Evolutionary conservation across 1,139 yeast species (phyloP).

Genomic region (Taiozyma sp.): DNA sequence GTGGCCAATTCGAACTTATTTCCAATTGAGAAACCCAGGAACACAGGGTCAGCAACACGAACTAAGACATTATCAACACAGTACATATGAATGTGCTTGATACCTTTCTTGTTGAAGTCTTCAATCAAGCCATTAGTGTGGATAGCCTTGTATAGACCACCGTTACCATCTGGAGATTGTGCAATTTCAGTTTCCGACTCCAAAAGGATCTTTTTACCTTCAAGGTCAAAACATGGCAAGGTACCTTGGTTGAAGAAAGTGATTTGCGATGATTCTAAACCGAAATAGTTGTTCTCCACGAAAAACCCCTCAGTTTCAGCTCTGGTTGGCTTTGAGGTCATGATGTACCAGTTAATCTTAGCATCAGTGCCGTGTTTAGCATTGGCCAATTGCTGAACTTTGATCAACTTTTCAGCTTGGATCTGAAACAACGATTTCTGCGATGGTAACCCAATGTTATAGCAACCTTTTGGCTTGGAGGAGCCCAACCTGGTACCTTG

Average conservation of each 20-base stretch:
- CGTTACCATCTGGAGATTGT: constrained; percentile 97
- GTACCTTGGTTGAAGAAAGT: constrained; percentile 92
- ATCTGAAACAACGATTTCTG: constrained; percentile 81
- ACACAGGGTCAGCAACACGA: constrained; percentile 90
- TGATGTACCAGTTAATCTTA: constrained; percentile 78
- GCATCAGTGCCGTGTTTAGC: constrained; percentile 26
- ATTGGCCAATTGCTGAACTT: constrained; percentile 56
- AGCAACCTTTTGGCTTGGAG: constrained; percentile 89
- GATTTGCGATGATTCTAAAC: constrained; percentile 55
- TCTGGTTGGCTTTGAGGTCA: constrained; percentile 94
- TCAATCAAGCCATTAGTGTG: constrained; percentile 57
- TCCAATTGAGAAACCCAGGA: constrained; percentile 79
- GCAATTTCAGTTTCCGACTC: constrained; percentile 53
- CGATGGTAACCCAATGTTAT: constrained; percentile 81
- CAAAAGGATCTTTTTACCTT: constrained; percentile 68
- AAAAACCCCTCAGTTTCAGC: constrained; percentile 73
- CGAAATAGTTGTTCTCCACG: constrained; percentile 57
- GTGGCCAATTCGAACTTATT: constrained; percentile 75
- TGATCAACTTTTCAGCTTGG: constrained; percentile 81
- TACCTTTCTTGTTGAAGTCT: constrained; percentile 65
- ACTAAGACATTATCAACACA: constrained; percentile 95
- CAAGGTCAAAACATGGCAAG: constrained; percentile 76
- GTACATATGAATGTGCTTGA: constrained; percentile 92
- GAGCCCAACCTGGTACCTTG: constrained; percentile 97
- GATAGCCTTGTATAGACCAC: constrained; percentile 90